Evolutionary conservation across 129 eudicot species (phyloP).

Genomic region (Chrysanthemum makinoi): DNA sequence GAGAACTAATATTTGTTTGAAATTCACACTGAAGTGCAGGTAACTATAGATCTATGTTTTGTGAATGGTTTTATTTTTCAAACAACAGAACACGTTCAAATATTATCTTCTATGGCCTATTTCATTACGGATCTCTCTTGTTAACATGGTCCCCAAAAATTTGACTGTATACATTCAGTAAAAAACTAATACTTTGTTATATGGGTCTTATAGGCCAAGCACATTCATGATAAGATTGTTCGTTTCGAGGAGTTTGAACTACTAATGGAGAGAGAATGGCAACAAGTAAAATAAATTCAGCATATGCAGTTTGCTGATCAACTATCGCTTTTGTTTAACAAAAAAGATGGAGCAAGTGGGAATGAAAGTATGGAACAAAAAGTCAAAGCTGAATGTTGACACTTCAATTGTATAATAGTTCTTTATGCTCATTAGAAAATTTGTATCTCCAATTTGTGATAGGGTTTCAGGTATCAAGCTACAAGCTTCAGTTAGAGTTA

Average conservation of each 20-base stretch:
- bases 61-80: too few relatives aligned
- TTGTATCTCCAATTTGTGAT: slow-evolving; percentile 22
- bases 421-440: slow-evolving; percentile 9
- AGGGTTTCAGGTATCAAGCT: slow-evolving; percentile 18
- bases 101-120: slow-evolving; percentile 2
- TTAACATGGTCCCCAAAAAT: not conserved
- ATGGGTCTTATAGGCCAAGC: slow-evolving; percentile 48
- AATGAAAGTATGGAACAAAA: slow-evolving; percentile 38
- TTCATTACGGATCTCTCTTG: not conserved
- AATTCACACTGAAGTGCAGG: slow-evolving; percentile 75
- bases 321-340: slow-evolving; percentile 60
- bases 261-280: slow-evolving; percentile 67
- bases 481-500: slow-evolving; percentile 3
- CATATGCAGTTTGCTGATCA: slow-evolving; percentile 64
- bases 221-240: slow-evolving; percentile 54
- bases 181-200: not conserved
- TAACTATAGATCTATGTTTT: slow-evolving; percentile 1
- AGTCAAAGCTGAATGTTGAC: slow-evolving; percentile 35
- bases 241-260: slow-evolving; percentile 70
- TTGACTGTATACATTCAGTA: not conserved
- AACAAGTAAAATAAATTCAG: slow-evolving; percentile 62
- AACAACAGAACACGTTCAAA: not conserved
- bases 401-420: slow-evolving; percentile 18
- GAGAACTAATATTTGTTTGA: too few relatives aligned
- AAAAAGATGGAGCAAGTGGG: slow-evolving; percentile 40